Base-by-base conservation (phyloP, 257 asterid species). In the Przewalskia tangutica region DNA sequence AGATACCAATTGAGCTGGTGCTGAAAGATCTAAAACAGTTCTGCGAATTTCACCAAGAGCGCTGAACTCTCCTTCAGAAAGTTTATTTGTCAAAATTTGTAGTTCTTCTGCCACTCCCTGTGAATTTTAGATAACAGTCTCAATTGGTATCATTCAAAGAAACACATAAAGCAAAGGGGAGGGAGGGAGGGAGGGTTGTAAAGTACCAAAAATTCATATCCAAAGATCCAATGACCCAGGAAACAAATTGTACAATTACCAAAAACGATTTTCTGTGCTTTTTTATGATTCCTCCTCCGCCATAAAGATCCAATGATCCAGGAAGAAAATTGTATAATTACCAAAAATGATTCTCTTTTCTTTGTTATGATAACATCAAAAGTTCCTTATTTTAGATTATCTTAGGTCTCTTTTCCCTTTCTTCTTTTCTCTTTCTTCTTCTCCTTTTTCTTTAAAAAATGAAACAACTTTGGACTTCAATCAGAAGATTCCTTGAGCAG, bases 1-100 rank as follows among this genome's bases (percentile, higher is more conserved):
- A 85, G 85, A 77, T 92, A 96, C 99, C 98, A 96, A 88, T 81
- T 85, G 87, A 10, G 95, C 85, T 32, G 98, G 98, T 77, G 99
- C 98, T 42, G 86, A 85, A 87, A 96, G 99, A 81, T 91, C 93
- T 82, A 94, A 88, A 67, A 94, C 95, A 4, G 90, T 89, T 84
- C 82, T 84, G 67, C 99, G 94, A 81, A 96, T 96, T 81, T 93
- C 94, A 87, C 89, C 88, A 79, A 96, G 98, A 58, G 88, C 86
- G 51, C 84, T 88, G 83, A 90, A 86, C 81, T 92, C 87, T 83
- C 97, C 99, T 81, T 76, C 89, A 64, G 82, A 88, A 77, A 96
- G 85, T 67, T 85, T 86, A 85, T 67, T 83, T 86, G 84, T 93
- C 86, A 94, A 86, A 84, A 77, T 82, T 83, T 85, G 88, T 86